Evolutionary conservation across 2,329 filamentous ascomycete genomes (phyloP).

Genomic region (Rutstroemia sp.): DNA sequence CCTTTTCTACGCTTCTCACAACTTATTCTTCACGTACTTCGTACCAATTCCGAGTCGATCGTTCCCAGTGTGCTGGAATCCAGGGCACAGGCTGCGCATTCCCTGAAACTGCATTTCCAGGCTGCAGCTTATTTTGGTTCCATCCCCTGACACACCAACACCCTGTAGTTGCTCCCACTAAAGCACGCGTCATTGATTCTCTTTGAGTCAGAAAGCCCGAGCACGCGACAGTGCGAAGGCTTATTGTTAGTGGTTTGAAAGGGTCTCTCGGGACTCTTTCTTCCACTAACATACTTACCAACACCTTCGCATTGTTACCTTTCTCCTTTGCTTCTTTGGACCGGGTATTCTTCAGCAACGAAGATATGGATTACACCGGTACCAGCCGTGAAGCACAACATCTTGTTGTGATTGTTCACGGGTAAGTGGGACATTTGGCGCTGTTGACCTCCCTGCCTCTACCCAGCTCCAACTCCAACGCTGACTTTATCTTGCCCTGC

Average conservation of each 20-base stretch:
- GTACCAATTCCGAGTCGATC: background rate
- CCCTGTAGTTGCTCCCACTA: no score
- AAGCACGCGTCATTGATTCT: slow-evolving; percentile 2
- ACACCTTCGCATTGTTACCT: slow-evolving; percentile 24
- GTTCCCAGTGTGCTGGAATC: no score
- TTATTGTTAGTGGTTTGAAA: slow-evolving; percentile 26
- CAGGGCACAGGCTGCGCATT: background rate
- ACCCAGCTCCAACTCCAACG: background rate
- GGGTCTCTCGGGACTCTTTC: slow-evolving; percentile 33
- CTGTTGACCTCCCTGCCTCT: background rate
- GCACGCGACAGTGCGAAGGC: slow-evolving; percentile 4
- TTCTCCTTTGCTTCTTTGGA: slow-evolving; percentile 30
- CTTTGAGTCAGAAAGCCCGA: background rate
- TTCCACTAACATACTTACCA: slow-evolving; percentile 27
- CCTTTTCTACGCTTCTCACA: background rate
- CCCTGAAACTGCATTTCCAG: slow-evolving; percentile 1
- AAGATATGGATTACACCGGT: slow-evolving; percentile 42
- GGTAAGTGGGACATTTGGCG: slow-evolving; percentile 30
- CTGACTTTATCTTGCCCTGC: background rate
- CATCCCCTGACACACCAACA: background rate
- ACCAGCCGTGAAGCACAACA: slow-evolving; percentile 54
- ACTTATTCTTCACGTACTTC: background rate
- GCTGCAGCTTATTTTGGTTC: background rate
- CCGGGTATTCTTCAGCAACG: slow-evolving; percentile 30
- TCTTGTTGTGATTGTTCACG: slow-evolving; percentile 70